phyloP scores from a whole-genome alignment of 2,329 filamentous ascomycete species.

The Metarhizium rileyi region DNA sequence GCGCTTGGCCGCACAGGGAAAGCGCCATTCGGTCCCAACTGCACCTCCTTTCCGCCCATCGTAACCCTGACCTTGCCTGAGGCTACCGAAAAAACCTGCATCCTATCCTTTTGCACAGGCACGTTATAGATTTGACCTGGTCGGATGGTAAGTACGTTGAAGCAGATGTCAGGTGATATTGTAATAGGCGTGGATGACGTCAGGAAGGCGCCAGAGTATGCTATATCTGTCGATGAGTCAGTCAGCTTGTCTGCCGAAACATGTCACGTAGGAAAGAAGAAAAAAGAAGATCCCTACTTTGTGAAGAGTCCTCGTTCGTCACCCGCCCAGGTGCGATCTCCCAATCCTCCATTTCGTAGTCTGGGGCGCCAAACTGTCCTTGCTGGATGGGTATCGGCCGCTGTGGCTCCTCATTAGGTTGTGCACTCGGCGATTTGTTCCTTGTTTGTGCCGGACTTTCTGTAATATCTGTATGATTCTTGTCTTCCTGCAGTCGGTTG shows the following conservation, averaged over 20 bases:
- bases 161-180: conserved; percentile 27
- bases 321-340: conserved; percentile 35
- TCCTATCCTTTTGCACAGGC: conserved; percentile 16
- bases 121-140: conserved; percentile 26
- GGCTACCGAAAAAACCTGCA: conserved; percentile 31
- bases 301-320: conserved; percentile 16
- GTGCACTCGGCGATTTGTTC: background rate
- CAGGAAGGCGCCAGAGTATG: conserved; percentile 33
- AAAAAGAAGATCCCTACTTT: conserved; percentile 24
- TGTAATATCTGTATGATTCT: too few species aligned
- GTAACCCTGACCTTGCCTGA: conserved; percentile 31
- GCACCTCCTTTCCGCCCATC: conserved; percentile 26
- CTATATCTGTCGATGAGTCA: conserved; percentile 27
- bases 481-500: conserved; percentile 5
- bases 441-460: background rate
- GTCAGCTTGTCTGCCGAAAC: background rate
- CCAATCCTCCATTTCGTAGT: conserved; percentile 8
- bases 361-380: background rate
- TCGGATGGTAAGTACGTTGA: conserved; percentile 31
- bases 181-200: conserved; percentile 24
- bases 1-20: conserved; percentile 32
- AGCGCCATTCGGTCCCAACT: conserved; percentile 33
- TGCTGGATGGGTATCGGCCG: background rate
- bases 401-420: background rate
- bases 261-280: background rate